Conservation (phyloP, 164 flowering plant genomes). For the Dillenia suffruticosa region DNA sequence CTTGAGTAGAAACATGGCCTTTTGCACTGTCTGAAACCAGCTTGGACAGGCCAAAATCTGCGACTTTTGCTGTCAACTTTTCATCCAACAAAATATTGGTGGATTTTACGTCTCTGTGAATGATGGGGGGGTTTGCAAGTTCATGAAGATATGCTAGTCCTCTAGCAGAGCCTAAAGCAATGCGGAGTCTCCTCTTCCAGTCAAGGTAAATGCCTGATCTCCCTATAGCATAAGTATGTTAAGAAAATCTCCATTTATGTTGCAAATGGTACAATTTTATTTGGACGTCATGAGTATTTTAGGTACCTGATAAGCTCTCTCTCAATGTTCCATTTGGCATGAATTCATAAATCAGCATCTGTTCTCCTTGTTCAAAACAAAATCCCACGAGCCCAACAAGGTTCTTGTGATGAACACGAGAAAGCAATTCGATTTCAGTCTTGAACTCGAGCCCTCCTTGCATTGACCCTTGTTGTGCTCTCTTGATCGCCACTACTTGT, state of each 20-base stretch:
- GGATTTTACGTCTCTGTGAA: constrained; percentile 75
- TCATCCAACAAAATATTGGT: constrained; percentile 71
- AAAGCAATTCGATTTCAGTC: constrained; percentile 71
- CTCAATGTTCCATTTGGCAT: constrained; percentile 63
- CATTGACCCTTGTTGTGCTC: constrained; percentile 76
- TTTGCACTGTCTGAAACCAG: constrained; percentile 55
- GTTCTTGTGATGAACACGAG: constrained; percentile 79
- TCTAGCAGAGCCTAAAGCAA: constrained; percentile 72
- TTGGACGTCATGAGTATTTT: neutral
- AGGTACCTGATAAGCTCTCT: constrained; percentile 54
- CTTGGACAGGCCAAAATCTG: constrained; percentile 79
- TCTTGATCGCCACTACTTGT: constrained; percentile 57
- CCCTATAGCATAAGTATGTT: constrained; percentile 30
- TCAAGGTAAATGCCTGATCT: constrained; percentile 56
- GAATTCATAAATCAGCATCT: constrained; percentile 69
- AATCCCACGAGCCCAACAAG: constrained; percentile 66
- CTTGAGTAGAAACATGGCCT: constrained; percentile 77
- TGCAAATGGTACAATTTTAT: neutral
- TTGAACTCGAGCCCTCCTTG: constrained; percentile 80
- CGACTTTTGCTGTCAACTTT: constrained; percentile 59
- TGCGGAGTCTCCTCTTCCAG: constrained; percentile 74
- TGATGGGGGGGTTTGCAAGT: constrained; percentile 70
- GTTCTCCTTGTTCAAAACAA: constrained; percentile 77
- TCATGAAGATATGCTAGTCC: constrained; percentile 80
- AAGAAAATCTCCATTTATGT: neutral